Conservation (phyloP, 1,139 yeast genomes). For the Pichia sp. region DNA sequence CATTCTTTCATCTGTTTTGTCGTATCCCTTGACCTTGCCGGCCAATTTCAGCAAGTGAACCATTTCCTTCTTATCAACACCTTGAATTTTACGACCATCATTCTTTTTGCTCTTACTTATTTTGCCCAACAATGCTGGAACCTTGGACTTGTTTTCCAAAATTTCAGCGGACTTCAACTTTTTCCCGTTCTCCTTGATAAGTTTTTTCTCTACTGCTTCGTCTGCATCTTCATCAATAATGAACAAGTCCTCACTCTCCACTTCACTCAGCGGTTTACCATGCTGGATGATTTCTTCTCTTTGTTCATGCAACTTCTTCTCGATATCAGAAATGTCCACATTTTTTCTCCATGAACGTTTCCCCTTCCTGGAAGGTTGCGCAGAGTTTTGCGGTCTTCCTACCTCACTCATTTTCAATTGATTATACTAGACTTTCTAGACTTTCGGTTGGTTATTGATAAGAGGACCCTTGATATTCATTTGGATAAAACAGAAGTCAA, state of each 20-base stretch:
- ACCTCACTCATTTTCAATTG: slow-evolving; percentile 28
- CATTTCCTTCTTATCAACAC: slow-evolving; percentile 64
- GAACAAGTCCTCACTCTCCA: slow-evolving; percentile 50
- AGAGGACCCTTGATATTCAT: too few relatives aligned
- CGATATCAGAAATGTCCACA: slow-evolving; percentile 78
- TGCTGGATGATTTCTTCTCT: slow-evolving; percentile 64
- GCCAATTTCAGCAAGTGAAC: slow-evolving; percentile 70
- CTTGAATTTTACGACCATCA: slow-evolving; percentile 45
- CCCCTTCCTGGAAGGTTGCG: slow-evolving; percentile 82
- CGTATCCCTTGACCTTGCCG: slow-evolving; percentile 62
- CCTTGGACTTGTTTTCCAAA: slow-evolving; percentile 69
- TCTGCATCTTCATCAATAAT: slow-evolving; percentile 71
- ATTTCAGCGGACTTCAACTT: slow-evolving; percentile 70
- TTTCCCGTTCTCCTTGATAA: slow-evolving; percentile 40
- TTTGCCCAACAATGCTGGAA: slow-evolving; percentile 48
- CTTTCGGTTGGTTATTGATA: too few relatives aligned
- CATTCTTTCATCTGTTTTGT: slow-evolving; percentile 46
- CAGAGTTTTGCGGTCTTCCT: slow-evolving; percentile 42
- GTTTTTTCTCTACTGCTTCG: slow-evolving; percentile 37
- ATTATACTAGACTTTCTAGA: too few relatives aligned
- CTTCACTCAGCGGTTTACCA: slow-evolving; percentile 47
- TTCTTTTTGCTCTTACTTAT: slow-evolving; percentile 31
- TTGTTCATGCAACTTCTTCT: slow-evolving; percentile 60
- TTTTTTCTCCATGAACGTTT: slow-evolving; percentile 96
- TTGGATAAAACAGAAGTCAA: not conserved